phyloP scores from a whole-genome alignment of 2,329 filamentous ascomycete genomes.

The Fusarium beomiforme region DNA sequence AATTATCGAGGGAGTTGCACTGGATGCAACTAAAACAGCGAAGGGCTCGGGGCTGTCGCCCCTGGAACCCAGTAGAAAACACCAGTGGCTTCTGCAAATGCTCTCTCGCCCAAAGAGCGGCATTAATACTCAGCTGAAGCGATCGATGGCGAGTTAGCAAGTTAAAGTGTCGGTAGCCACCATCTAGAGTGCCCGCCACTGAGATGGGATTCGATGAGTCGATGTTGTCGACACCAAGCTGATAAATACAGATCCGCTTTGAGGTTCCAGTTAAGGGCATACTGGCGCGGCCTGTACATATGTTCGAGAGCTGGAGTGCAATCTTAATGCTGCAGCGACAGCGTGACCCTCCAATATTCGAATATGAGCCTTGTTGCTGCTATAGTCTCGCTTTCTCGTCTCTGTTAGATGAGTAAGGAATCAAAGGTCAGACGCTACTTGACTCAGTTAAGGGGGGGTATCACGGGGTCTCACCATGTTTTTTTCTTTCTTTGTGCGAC shows the following conservation, averaged over 20 bases:
- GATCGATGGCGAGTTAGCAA: conserved; percentile 2
- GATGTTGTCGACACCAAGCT: neutral
- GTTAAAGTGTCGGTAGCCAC: conserved; percentile 29
- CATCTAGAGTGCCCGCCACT: conserved; percentile 23
- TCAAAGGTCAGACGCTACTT: conserved; percentile 38
- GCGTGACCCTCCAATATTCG: conserved; percentile 37
- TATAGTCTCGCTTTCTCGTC: conserved; percentile 32
- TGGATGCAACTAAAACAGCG: conserved; percentile 18
- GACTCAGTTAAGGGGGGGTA: conserved; percentile 31
- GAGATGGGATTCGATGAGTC: conserved; percentile 4
- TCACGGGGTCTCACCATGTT: conserved; percentile 21
- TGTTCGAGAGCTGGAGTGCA: conserved; percentile 23
- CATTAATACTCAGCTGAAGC: conserved; percentile 4
- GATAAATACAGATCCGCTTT: neutral
- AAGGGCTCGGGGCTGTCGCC: conserved; percentile 7
- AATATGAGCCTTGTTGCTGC: conserved; percentile 30
- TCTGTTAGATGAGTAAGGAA: conserved; percentile 37
- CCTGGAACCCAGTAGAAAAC: conserved; percentile 29
- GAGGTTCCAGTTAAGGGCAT: neutral
- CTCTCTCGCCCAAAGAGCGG: neutral
- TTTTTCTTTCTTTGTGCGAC: conserved; percentile 11
- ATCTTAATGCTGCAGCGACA: conserved; percentile 38
- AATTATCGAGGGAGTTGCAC: conserved; percentile 14
- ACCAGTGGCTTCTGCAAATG: neutral
- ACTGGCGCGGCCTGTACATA: neutral